These are phyloP conservation scores for Tinospora cordifolia DNA, from an alignment of 164 flowering plant genomes.

Conservation along the genomic window DNA sequence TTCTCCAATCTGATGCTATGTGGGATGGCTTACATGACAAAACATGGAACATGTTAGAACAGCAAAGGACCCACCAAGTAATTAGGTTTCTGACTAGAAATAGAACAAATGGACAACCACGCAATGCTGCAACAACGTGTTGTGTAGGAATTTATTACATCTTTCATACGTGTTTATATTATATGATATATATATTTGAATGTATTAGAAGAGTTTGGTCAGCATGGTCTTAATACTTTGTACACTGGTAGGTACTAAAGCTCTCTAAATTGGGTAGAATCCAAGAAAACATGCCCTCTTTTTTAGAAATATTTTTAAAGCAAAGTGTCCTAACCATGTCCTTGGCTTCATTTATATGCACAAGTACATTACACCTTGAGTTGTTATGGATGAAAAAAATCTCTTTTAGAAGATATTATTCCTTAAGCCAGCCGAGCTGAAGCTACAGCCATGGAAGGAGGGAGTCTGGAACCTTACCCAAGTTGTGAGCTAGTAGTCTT, in stretches of 20 bases:
- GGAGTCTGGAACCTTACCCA: too few relatives aligned
- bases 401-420: slow-evolving; percentile 5
- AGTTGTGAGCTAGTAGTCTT: neutral
- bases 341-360: neutral
- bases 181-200: neutral
- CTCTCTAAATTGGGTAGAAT: neutral
- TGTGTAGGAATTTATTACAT: slow-evolving; percentile 6
- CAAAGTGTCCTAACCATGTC: slow-evolving; percentile 1
- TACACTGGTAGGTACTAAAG: neutral
- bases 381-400: neutral
- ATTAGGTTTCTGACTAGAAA: neutral
- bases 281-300: neutral
- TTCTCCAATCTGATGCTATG: neutral
- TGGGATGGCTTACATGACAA: neutral
- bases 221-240: slow-evolving; percentile 10
- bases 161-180: too few relatives aligned
- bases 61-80: neutral
- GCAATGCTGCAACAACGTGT: slow-evolving; percentile 14
- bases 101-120: neutral
- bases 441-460: too few relatives aligned
- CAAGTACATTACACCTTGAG: neutral
- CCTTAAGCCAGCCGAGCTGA: neutral
- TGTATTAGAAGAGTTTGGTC: neutral
- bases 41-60: slow-evolving; percentile 10
- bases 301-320: neutral